phyloP scores from a whole-genome alignment of 2,329 filamentous ascomycete genomes.

The Coniochaeta prunicola region DNA sequence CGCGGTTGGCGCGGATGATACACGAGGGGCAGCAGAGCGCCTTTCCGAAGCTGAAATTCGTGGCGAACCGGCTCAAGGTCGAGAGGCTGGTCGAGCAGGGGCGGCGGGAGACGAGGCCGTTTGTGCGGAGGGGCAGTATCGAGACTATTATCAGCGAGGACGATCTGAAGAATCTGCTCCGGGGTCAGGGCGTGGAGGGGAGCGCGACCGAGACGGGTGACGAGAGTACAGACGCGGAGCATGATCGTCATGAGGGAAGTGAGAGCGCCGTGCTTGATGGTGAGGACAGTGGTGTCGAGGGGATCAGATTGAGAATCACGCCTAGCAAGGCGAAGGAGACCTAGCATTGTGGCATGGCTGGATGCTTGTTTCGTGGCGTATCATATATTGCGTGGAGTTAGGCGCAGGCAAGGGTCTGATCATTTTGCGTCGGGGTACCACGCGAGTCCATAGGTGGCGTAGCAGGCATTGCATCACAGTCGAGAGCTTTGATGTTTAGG shows the following conservation, averaged over 20 bases:
- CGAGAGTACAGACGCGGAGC: constrained; percentile 18
- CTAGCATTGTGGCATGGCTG: background rate
- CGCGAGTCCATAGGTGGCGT: background rate
- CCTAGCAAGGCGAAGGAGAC: background rate
- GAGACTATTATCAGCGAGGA: constrained; percentile 57
- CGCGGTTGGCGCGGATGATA: constrained; percentile 78
- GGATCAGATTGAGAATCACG: background rate
- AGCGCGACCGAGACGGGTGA: constrained; percentile 22
- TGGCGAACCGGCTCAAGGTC: constrained; percentile 77
- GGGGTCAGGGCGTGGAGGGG: constrained; percentile 10
- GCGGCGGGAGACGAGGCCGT: constrained; percentile 42
- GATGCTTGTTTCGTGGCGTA: background rate
- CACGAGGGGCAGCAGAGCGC: constrained; percentile 82
- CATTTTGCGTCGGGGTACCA: background rate
- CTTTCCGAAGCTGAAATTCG: constrained; percentile 88
- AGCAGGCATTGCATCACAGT: background rate
- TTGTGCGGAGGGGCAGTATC: constrained; percentile 38
- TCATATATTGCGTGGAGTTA: background rate
- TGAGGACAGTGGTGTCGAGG: background rate
- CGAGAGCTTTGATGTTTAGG: background rate
- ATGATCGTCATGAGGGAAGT: background rate
- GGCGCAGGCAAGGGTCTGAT: background rate
- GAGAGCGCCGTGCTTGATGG: background rate
- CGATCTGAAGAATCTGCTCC: constrained; percentile 44
- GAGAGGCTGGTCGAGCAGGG: constrained; percentile 63